Base-by-base conservation (phyloP, 1,284 basidiomycete genomes). In the Thecaphora thlaspeos region DNA sequence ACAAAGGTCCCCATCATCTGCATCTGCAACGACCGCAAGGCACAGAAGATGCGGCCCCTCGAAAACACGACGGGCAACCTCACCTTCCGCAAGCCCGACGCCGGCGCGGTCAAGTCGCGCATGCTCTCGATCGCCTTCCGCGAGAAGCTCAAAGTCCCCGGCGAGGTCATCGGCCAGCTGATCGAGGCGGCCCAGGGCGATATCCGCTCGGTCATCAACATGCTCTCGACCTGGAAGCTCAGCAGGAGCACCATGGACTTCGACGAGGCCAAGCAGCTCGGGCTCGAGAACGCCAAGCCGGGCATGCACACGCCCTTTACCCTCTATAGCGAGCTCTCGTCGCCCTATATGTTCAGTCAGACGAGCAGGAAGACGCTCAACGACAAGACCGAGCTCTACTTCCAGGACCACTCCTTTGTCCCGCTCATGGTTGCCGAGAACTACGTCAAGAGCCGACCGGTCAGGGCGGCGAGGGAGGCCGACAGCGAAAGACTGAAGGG, bases 1-100 rank as follows among this genome's bases (percentile, higher is more conserved):
- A 89, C 90, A 14, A 90, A 88, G 88, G 87, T 97, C 46, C 95
- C 95, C 0, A 91, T 99, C 70, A 96, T 99, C 30, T 92, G 94
- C 73, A 97, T 99, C 63, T 93, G 92, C 55, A 99, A 99, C 73
- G 94, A 99, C 75, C 82, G 84, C 28, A 82, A 83, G 2, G 85
- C 87, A 19, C 89, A 86, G 60, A 99, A 99, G 80, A 85, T 99
- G 80, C 95, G 90, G 78, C 93, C 94, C 0, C 81, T 99, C 4
- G 79, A 84, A 49, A 76, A 79, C 9, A 91, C 87, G 0, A 88
- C 90, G 0, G 93, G 83, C 78, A 85, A 83, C 57, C 81, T 97
- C 69, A 70, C 85, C 0, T 75, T 73, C 57, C 46, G 68, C 17
- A 70, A 70, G 53, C 69, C 71, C 2, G 66, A 71, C 26, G 65